Conservation (phyloP, 257 asterid species). For the Nicotiana knightiana region DNA sequence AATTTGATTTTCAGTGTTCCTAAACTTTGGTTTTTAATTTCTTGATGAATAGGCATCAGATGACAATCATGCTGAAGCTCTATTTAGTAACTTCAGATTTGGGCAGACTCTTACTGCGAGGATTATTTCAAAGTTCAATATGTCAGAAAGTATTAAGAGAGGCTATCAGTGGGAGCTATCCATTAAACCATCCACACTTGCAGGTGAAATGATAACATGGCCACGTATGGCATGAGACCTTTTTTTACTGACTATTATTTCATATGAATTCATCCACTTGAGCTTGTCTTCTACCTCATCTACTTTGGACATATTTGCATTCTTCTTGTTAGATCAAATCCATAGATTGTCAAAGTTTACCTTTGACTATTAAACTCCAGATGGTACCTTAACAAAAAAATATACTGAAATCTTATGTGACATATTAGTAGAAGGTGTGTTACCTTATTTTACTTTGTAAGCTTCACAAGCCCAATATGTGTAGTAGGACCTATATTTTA, state of each 20-base stretch:
- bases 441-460: not conserved
- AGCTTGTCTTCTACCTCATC: not conserved
- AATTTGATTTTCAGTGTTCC: not conserved
- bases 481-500: not conserved
- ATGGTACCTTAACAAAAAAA: not conserved
- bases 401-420: not conserved
- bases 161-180: conserved; percentile 70
- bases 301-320: not conserved
- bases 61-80: conserved; percentile 54
- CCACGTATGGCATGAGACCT: not conserved
- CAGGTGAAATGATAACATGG: conserved; percentile 37
- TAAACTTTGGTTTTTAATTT: not conserved
- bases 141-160: conserved; percentile 36
- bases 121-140: conserved; percentile 62
- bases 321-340: not conserved
- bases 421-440: not conserved
- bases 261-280: not conserved
- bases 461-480: not conserved
- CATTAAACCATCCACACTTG: conserved; percentile 59
- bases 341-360: not conserved
- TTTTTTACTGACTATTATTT: not conserved
- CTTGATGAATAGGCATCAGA: conserved; percentile 50
- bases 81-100: conserved; percentile 48
- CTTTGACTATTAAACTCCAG: not conserved
- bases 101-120: conserved; percentile 75